A percentile compares a stretch with the other conserved stretches of the same genome.
Conservation (phyloP, 441 rosid species). For the Pelargonium cotyledonis region DNA sequence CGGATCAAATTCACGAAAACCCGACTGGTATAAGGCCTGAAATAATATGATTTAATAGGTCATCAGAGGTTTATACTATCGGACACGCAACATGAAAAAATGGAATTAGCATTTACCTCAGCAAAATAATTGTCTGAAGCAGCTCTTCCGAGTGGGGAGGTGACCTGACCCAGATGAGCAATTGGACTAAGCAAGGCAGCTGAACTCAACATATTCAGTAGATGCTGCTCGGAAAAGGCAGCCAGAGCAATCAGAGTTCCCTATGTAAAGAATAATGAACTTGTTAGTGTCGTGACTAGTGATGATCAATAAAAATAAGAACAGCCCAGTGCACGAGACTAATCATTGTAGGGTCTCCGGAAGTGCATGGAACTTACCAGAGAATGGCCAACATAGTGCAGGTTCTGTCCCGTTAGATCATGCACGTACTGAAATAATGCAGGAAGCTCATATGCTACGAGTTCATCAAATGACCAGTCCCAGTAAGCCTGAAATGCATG, state of each 20-base stretch:
- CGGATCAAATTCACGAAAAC: constrained; percentile 36
- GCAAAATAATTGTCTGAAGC: constrained; percentile 31
- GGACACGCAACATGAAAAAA: not conserved
- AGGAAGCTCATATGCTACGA: constrained; percentile 45
- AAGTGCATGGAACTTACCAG: constrained; percentile 26
- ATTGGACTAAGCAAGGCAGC: constrained; percentile 40
- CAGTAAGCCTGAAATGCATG: constrained; percentile 33
- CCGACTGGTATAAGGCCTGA: constrained; percentile 35
- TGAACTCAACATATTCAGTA: constrained; percentile 35
- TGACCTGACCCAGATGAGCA: constrained; percentile 35
- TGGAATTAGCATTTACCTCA: constrained; percentile 27
- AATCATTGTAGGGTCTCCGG: too few relatives aligned
- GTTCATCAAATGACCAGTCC: constrained; percentile 57
- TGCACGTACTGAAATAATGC: constrained; percentile 36
- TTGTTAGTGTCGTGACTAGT: not conserved
- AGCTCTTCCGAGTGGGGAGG: constrained; percentile 32
- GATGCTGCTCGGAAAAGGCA: constrained; percentile 32
- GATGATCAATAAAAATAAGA: not conserved
- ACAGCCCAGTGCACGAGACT: too few relatives aligned
- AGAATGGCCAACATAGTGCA: constrained; percentile 47
- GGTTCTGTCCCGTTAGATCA: constrained; percentile 32
- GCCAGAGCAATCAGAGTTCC: constrained; percentile 49
- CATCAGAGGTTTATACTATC: not conserved
- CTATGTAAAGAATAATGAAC: constrained; percentile 14
- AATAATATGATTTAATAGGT: not conserved